Evolutionary conservation across 176 grass and related monocot species (phyloP).

Genomic region (Eragrostis curvula): DNA sequence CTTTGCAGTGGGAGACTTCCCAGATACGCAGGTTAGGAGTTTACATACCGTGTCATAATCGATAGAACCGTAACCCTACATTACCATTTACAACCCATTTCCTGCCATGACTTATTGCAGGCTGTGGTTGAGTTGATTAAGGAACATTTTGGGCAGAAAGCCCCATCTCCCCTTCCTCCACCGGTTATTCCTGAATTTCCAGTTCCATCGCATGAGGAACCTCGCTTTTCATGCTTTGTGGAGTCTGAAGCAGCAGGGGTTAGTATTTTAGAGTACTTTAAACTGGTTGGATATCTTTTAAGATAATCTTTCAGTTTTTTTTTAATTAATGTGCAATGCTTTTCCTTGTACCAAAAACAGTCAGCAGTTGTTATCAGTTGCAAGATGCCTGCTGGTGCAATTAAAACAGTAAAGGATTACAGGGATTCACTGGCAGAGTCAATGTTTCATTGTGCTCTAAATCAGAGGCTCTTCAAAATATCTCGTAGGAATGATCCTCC

Average conservation of each 20-base stretch:
- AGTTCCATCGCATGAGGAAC: constrained; percentile 88
- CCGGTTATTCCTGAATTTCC: constrained; percentile 76
- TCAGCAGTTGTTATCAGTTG: constrained; percentile 98
- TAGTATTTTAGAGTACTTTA: constrained; percentile 38
- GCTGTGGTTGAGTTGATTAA: constrained; percentile 94
- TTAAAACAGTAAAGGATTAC: constrained; percentile 92
- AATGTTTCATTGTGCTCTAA: constrained; percentile 98
- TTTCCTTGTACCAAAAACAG: constrained; percentile 60
- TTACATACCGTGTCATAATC: constrained; percentile 35
- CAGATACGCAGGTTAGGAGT: constrained; percentile 72
- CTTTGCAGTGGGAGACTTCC: constrained; percentile 93
- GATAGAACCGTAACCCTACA: constrained; percentile 12
- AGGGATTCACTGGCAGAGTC: constrained; percentile 87
- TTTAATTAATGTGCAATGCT: constrained; percentile 30
- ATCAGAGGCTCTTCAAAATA: constrained; percentile 98
- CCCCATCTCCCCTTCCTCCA: constrained; percentile 49
- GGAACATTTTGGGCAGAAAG: constrained; percentile 89
- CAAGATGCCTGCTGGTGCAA: constrained; percentile 83
- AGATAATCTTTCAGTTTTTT: constrained; percentile 3
- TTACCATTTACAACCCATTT: constrained; percentile 36
- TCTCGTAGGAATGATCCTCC: constrained; percentile 87
- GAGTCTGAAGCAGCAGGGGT: constrained; percentile 99
- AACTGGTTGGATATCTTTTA: background rate
- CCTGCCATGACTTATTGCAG: constrained; percentile 47
- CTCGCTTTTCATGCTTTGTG: constrained; percentile 97